Percentiles rank a stretch among this genome's conserved stretches.
These are phyloP conservation scores for Cutaneotrichosporon cavernicola DNA, from an alignment of 1,284 basidiomycete genomes.

Conservation along the genomic window DNA sequence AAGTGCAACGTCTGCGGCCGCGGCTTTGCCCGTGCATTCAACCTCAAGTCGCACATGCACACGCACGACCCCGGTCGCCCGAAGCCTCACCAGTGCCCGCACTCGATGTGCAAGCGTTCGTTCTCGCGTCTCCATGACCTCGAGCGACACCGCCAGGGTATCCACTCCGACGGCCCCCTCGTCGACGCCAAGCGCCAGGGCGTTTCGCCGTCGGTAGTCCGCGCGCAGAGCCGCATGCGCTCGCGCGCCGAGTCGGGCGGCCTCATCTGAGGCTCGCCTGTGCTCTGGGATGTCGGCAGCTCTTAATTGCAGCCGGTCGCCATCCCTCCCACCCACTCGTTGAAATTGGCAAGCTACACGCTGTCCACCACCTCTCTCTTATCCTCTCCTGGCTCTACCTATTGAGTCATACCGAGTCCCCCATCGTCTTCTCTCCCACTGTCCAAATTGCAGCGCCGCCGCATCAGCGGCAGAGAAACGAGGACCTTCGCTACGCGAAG, in stretches of 20 bases:
- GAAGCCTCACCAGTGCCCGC: constrained; percentile 53
- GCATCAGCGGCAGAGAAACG: constrained; percentile 36
- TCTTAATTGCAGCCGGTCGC: constrained; percentile 11
- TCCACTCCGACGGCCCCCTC: constrained; percentile 53
- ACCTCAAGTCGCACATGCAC: constrained; percentile 53
- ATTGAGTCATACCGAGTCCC: constrained; percentile 41
- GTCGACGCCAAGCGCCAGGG: constrained; percentile 52
- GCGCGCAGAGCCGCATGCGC: constrained; percentile 48
- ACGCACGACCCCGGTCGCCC: constrained; percentile 54
- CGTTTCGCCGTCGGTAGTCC: constrained; percentile 47
- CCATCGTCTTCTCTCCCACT: constrained; percentile 24
- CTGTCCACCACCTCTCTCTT: constrained; percentile 26
- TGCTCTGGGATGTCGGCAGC: constrained; percentile 10
- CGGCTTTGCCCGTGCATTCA: constrained; percentile 54
- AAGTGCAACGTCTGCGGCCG: constrained; percentile 53
- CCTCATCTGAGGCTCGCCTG: constrained; percentile 36
- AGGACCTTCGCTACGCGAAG: constrained; percentile 46
- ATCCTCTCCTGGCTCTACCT: constrained; percentile 39
- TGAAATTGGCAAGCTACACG: constrained; percentile 46
- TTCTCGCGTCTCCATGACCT: constrained; percentile 55
- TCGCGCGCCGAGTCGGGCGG: constrained; percentile 44
- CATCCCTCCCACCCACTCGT: constrained; percentile 15
- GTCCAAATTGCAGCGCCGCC: constrained; percentile 53
- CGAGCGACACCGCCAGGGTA: constrained; percentile 54
- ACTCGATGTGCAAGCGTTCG: constrained; percentile 49